Conservation (phyloP, 2,329 filamentous ascomycete genomes). For the Pseudogymnoascus sp. region DNA sequence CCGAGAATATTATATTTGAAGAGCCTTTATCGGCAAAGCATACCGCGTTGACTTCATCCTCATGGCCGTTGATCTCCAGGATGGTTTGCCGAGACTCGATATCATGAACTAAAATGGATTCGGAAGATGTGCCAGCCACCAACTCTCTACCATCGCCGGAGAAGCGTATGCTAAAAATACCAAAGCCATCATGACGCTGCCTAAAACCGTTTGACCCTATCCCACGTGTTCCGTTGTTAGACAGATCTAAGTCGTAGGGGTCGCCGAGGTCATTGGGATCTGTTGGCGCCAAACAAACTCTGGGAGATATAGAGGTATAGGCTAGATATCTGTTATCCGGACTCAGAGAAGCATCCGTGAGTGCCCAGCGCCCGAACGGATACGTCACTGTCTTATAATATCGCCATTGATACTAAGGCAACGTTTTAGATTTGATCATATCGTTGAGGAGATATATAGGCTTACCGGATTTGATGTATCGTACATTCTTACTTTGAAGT, state of each 20-base stretch:
- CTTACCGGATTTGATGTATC: slow-evolving; percentile 76
- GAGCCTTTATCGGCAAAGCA: slow-evolving; percentile 86
- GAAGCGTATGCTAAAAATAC: slow-evolving; percentile 87
- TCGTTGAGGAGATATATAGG: neutral
- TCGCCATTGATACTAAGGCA: slow-evolving; percentile 66
- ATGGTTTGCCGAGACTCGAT: slow-evolving; percentile 73
- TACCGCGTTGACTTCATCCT: slow-evolving; percentile 90
- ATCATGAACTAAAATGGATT: slow-evolving; percentile 82
- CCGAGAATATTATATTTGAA: slow-evolving; percentile 91
- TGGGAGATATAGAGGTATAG: slow-evolving; percentile 79
- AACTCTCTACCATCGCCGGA: slow-evolving; percentile 87
- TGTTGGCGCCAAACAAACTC: slow-evolving; percentile 80
- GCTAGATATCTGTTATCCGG: slow-evolving; percentile 89
- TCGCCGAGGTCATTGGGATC: slow-evolving; percentile 76
- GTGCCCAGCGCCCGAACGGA: slow-evolving; percentile 86
- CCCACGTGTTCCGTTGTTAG: slow-evolving; percentile 37
- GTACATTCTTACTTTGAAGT: slow-evolving; percentile 94
- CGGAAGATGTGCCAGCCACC: slow-evolving; percentile 76
- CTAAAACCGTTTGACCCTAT: neutral
- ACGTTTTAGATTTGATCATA: neutral
- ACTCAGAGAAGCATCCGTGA: slow-evolving; percentile 86
- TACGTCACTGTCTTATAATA: slow-evolving; percentile 89
- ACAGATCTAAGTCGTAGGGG: slow-evolving; percentile 71
- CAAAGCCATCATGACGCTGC: slow-evolving; percentile 36
- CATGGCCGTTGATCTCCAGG: slow-evolving; percentile 69